Percentiles rank a stretch among this genome's conserved stretches.
Conservation (phyloP, 176 grass and related monocot genomes). For the Eremochloa ophiuroides region DNA sequence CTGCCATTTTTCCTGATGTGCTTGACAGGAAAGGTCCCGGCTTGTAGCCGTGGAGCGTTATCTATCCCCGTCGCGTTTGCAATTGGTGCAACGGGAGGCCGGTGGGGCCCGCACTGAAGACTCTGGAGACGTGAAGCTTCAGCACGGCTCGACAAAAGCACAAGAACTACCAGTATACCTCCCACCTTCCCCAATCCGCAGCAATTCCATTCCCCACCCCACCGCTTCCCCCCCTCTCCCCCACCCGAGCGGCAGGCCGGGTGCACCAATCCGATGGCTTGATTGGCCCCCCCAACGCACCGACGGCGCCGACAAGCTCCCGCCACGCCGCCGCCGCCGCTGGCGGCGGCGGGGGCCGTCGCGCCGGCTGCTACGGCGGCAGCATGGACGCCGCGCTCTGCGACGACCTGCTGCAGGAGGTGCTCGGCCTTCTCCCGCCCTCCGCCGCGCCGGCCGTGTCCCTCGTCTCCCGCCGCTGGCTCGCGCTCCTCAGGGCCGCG, state of each 20-base stretch:
- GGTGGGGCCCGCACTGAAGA: neutral
- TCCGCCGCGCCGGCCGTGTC: conserved; percentile 52
- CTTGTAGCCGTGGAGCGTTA: conserved; percentile 21
- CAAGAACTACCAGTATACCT: neutral
- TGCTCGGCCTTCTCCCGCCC: conserved; percentile 57
- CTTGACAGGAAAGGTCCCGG: neutral
- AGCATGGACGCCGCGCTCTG: conserved; percentile 61
- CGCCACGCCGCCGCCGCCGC: neutral
- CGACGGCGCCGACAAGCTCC: conserved; percentile 29
- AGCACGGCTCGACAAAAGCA: neutral
- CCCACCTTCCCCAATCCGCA: neutral
- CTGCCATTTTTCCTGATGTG: conserved; percentile 21
- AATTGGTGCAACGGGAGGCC: conserved; percentile 27
- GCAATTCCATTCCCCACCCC: neutral
- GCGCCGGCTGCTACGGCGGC: neutral
- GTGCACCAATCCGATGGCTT: conserved; percentile 9
- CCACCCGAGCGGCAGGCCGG: neutral
- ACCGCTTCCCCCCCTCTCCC: neutral
- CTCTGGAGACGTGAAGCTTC: neutral
- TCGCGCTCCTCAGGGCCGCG: conserved; percentile 54
- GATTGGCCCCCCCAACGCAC: neutral
- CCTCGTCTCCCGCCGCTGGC: conserved; percentile 87
- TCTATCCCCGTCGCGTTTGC: conserved; percentile 27
- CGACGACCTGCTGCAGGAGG: conserved; percentile 87
- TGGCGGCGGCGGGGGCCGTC: neutral